These are phyloP conservation scores for Tricladium varicosporioides DNA, from an alignment of 2,329 filamentous ascomycete genomes.

Conservation along the genomic window DNA sequence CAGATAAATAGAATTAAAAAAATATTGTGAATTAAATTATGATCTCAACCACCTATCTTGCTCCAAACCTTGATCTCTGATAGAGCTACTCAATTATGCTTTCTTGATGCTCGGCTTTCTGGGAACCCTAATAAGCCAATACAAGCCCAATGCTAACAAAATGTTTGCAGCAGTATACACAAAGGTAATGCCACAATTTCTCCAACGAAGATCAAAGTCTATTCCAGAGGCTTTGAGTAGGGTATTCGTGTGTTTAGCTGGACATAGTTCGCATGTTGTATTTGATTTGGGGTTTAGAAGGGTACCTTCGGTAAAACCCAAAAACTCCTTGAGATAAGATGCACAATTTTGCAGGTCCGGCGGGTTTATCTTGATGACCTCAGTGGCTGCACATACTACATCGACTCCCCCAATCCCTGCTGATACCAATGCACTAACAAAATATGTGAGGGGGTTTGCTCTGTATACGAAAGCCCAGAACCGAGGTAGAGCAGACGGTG, in stretches of 20 bases:
- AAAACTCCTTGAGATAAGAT: slow-evolving; percentile 55
- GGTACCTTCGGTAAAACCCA: slow-evolving; percentile 49
- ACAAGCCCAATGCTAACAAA: slow-evolving; percentile 49
- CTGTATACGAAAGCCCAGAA: slow-evolving; percentile 90
- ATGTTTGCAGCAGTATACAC: slow-evolving; percentile 49
- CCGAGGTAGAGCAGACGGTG: slow-evolving; percentile 58
- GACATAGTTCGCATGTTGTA: slow-evolving; percentile 54
- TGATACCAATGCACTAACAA: slow-evolving; percentile 70
- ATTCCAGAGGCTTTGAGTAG: slow-evolving; percentile 49
- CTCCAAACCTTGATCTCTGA: no score
- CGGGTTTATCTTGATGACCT: slow-evolving; percentile 65
- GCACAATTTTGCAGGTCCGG: slow-evolving; percentile 55
- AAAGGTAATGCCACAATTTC: slow-evolving; percentile 61
- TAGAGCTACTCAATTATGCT: no score
- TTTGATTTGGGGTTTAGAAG: slow-evolving; percentile 49
- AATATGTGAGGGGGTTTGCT: slow-evolving; percentile 78
- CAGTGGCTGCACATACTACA: slow-evolving; percentile 67
- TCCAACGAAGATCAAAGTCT: slow-evolving; percentile 60
- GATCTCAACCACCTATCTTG: no score
- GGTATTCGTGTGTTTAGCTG: slow-evolving; percentile 48
- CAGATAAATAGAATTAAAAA: no score
- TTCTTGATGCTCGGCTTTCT: slow-evolving; percentile 31
- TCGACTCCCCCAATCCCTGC: slow-evolving; percentile 66
- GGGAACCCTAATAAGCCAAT: slow-evolving; percentile 49
- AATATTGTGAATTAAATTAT: no score